Percentiles rank a stretch among this genome's conserved stretches.
Conservation (phyloP, 495 filamentous ascomycete species). For the Xylaria castorea region DNA sequence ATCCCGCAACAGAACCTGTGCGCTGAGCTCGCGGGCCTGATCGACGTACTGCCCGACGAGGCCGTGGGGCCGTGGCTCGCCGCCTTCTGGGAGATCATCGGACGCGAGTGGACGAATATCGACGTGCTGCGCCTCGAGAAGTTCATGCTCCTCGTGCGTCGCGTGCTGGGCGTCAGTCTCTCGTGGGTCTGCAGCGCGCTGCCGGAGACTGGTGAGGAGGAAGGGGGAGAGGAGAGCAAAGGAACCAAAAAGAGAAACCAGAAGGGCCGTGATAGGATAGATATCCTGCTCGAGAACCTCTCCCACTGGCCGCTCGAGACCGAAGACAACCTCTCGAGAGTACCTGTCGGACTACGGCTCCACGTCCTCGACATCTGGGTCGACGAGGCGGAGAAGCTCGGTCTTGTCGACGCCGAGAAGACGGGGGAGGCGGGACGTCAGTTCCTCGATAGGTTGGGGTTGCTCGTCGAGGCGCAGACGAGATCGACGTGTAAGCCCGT, state of each 20-base stretch:
- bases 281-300: conserved; percentile 50
- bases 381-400: conserved; percentile 78
- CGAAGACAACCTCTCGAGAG: conserved; percentile 45
- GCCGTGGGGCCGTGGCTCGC: conserved; percentile 68
- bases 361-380: conserved; percentile 93
- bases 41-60: conserved; percentile 63
- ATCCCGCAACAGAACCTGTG: conserved; percentile 85
- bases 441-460: conserved; percentile 46
- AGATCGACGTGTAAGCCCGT: conserved; percentile 73
- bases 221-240: conserved; percentile 28
- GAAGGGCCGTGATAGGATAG: conserved; percentile 30
- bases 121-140: conserved; percentile 92
- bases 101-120: conserved; percentile 78
- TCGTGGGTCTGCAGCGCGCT: conserved; percentile 54
- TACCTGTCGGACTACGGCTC: conserved; percentile 83
- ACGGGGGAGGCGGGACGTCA: conserved; percentile 38
- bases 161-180: conserved; percentile 74
- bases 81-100: conserved; percentile 91
- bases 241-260: conserved; percentile 41
- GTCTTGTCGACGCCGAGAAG: conserved; percentile 57
- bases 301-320: conserved; percentile 53
- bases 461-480: conserved; percentile 48
- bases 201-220: conserved; percentile 26
- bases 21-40: conserved; percentile 74
- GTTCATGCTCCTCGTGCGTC: conserved; percentile 83